A percentile compares a stretch with the other conserved stretches of the same genome.
These are phyloP conservation scores for Nothophytophthora sp. DNA, from an alignment of 352 stramenopile species.

Conservation along the genomic window DNA sequence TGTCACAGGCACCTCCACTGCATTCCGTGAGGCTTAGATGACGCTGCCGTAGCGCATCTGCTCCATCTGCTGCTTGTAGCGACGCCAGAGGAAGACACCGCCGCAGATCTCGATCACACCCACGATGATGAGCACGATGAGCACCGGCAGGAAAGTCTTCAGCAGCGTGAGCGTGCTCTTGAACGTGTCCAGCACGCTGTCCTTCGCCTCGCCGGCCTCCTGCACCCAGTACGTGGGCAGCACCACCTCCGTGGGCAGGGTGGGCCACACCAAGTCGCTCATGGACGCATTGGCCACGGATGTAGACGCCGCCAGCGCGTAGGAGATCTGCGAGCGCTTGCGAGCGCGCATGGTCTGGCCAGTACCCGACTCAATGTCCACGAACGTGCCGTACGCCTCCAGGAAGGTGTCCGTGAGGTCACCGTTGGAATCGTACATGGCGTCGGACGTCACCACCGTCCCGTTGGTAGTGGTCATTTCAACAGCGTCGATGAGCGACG, in stretches of 20 bases:
- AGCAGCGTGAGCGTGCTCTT: constrained; percentile 48
- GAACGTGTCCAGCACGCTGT: constrained; percentile 44
- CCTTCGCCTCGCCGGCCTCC: constrained; percentile 45
- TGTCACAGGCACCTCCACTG: background rate
- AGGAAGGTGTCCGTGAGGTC: constrained; percentile 43
- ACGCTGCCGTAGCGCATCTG: constrained; percentile 23
- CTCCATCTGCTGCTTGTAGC: constrained; percentile 25
- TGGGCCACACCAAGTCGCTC: constrained; percentile 64
- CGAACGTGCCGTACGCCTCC: constrained; percentile 52
- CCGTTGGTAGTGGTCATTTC: constrained; percentile 64
- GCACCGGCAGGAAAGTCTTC: constrained; percentile 51
- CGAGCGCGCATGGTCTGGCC: constrained; percentile 69
- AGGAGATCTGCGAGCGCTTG: constrained; percentile 67
- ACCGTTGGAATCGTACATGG: constrained; percentile 49
- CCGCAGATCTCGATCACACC: constrained; percentile 34
- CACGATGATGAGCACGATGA: constrained; percentile 58
- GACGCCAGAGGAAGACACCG: constrained; percentile 52
- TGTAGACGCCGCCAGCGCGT: constrained; percentile 47
- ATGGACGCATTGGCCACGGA: constrained; percentile 41
- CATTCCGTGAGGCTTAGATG: constrained; percentile 15
- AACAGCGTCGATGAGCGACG: constrained; percentile 40
- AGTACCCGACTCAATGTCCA: constrained; percentile 70
- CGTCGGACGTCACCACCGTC: constrained; percentile 29
- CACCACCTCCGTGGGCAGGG: constrained; percentile 54
- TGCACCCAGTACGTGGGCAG: constrained; percentile 62